Evolutionary conservation across 148 eudicot species (phyloP), one percentile per base, ranked within the genome.

Genomic region (Cornus florida): DNA sequence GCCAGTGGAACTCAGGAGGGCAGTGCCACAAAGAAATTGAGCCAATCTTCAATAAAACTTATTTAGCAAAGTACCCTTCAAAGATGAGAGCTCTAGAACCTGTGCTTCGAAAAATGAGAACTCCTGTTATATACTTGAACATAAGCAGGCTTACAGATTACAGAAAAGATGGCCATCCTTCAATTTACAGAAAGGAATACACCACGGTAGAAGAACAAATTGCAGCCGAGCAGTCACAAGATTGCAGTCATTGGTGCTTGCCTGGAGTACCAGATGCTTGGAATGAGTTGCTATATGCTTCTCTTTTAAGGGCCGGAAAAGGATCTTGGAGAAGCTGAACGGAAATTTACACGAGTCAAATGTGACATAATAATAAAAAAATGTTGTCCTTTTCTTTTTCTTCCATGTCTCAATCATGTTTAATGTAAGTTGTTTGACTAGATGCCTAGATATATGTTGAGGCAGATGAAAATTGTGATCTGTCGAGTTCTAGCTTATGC

Each of bases 211-310:
- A 82, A 72, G 94, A 93, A 72, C 76, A 86, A 75, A 53, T 53
- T 2, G 84, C 83, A 31, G 91, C 90, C 0, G 87, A 80, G 75
- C 86, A 78, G 12, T 82, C 86, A 46, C 94, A 95, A 80, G 97
- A 95, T 82, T 95, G 98, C 86, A 95, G 98, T 75, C 98, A 95
- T 72, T 95, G 98, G 98, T 95, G 98, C 87, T 84, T 95, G 80
- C 98, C 98, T 0, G 98, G 98, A 48, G 92, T 95, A 69, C 98
- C 97, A 0, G 98, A 95, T 62, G 83, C 91, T 16, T 95, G 98
- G 98, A 95, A 95, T 39, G 92, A 93, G 85, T 80, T 95, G 82
- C 85, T 93, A 17, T 93, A 95, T 38, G 93, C 85, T 22, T 88
- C 95, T 76, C 89, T 93, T 22, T 39, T 90, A 79, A 84, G 86